Evolutionary conservation across 1,284 basidiomycete species (phyloP).

Genomic region (Xanthoconium separans): DNA sequence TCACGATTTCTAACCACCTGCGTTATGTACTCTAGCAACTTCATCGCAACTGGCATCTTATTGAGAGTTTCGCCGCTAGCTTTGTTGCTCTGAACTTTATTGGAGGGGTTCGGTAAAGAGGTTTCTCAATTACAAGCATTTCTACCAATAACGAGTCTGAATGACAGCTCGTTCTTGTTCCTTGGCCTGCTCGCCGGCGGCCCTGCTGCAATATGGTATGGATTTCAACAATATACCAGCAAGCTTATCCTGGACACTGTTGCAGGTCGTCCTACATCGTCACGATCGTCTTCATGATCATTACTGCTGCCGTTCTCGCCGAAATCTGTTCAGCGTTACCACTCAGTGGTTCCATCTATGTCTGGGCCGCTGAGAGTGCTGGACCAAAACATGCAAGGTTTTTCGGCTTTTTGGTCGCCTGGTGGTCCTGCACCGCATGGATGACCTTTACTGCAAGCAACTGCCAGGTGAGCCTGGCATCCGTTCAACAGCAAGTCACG

Average conservation of each 20-base stretch:
- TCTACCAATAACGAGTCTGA: not conserved
- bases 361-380: slow-evolving; percentile 88
- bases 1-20: slow-evolving; percentile 2
- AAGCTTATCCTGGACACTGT: slow-evolving; percentile 1
- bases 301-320: slow-evolving; percentile 81
- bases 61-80: slow-evolving; percentile 83
- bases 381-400: slow-evolving; percentile 81
- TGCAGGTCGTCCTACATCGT: slow-evolving; percentile 76
- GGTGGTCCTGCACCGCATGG: slow-evolving; percentile 89
- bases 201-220: slow-evolving; percentile 76
- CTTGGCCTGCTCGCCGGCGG: slow-evolving; percentile 81
- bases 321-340: slow-evolving; percentile 86
- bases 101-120: slow-evolving; percentile 68
- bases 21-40: slow-evolving; percentile 54
- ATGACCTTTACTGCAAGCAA: slow-evolving; percentile 85
- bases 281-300: slow-evolving; percentile 80
- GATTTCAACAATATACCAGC: not conserved
- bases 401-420: slow-evolving; percentile 84
- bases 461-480: slow-evolving; percentile 56
- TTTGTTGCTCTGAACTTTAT: slow-evolving; percentile 87
- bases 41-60: slow-evolving; percentile 75
- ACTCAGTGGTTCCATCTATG: slow-evolving; percentile 84
- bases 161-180: slow-evolving; percentile 67
- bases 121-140: slow-evolving; percentile 5
- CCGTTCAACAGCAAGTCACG: not conserved